These are phyloP conservation scores for Malus hybrid DNA, from an alignment of 331 rosid species.

Conservation along the genomic window DNA sequence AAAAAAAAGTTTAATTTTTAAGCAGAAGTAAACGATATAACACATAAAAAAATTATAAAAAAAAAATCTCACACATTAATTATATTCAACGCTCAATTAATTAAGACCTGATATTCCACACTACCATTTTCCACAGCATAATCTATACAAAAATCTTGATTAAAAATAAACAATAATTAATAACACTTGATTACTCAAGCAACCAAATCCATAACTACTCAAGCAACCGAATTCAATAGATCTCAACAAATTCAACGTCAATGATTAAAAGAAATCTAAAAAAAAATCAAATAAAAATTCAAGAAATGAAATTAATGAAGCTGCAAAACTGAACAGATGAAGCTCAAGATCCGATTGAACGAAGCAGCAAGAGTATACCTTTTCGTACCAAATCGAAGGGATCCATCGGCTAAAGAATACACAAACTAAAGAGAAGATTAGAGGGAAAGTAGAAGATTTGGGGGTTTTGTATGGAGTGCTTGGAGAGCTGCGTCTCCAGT, in stretches of 20 bases:
- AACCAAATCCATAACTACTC: slow-evolving; percentile 8
- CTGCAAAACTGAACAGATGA: slow-evolving; percentile 6
- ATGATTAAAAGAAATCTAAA: not conserved
- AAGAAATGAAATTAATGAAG: not conserved
- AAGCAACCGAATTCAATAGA: slow-evolving; percentile 32
- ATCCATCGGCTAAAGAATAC: slow-evolving; percentile 50
- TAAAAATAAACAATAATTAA: slow-evolving; percentile 6
- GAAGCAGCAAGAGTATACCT: slow-evolving; percentile 34
- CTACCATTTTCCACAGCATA: slow-evolving; percentile 5
- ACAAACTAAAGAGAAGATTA: slow-evolving; percentile 12
- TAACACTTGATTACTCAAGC: slow-evolving; percentile 18
- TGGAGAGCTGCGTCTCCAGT: slow-evolving; percentile 25
- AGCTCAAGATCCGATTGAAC: slow-evolving; percentile 31
- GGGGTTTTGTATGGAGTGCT: slow-evolving; percentile 28
- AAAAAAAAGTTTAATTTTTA: not conserved
- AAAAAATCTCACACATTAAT: not conserved
- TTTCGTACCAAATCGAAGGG: slow-evolving; percentile 75
- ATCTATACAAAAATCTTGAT: slow-evolving; percentile 7
- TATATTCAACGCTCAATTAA: not conserved
- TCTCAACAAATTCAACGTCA: slow-evolving; percentile 35
- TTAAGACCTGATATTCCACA: slow-evolving; percentile 6
- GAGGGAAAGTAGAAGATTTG: not conserved
- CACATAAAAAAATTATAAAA: not conserved
- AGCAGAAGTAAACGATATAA: not conserved
- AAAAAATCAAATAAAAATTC: not conserved